A percentile compares a stretch with the other conserved stretches of the same genome.
Evolutionary conservation across 2,329 filamentous ascomycete genomes (phyloP).

Genomic region (Pseudogymnoascus sp.): DNA sequence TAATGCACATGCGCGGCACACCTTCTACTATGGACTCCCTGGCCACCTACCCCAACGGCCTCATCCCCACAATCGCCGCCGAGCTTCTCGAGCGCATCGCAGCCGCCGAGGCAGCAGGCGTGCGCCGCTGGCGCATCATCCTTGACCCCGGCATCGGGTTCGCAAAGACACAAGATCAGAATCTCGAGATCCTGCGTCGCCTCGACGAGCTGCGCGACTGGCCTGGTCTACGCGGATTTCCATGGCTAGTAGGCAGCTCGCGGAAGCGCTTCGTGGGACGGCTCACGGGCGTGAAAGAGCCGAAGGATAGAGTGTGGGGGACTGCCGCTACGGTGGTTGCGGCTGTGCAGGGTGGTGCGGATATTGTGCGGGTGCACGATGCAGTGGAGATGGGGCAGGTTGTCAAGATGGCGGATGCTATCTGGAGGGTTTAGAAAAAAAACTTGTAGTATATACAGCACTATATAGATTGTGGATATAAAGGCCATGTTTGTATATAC

Average conservation of each 20-base stretch:
- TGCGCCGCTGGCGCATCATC: constrained; percentile 88
- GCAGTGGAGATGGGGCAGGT: constrained; percentile 79
- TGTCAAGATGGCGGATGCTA: constrained; percentile 83
- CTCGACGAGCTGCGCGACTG: constrained; percentile 56
- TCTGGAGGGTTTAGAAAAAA: constrained; percentile 49
- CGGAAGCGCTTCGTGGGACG: constrained; percentile 83
- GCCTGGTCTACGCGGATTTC: constrained; percentile 59
- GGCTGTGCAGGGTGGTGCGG: constrained; percentile 77
- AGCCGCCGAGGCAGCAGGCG: constrained; percentile 70
- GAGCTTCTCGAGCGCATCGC: constrained; percentile 57
- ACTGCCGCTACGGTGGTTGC: constrained; percentile 84
- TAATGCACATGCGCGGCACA: constrained; percentile 68
- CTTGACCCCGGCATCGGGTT: constrained; percentile 93
- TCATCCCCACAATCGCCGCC: constrained; percentile 45
- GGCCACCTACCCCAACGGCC: constrained; percentile 46
- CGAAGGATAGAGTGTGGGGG: constrained; percentile 68
- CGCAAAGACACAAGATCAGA: constrained; percentile 74
- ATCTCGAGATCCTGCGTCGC: constrained; percentile 67
- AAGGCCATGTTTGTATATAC: constrained; percentile 3
- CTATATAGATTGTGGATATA: constrained; percentile 6
- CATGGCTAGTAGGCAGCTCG: constrained; percentile 85
- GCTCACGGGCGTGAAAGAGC: constrained; percentile 66
- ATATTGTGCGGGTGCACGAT: constrained; percentile 90
- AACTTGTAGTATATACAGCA: background rate
- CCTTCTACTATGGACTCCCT: constrained; percentile 58